These are phyloP conservation scores for Diaporthe sp. DNA, from an alignment of 2,329 filamentous ascomycete genomes.

Conservation along the genomic window DNA sequence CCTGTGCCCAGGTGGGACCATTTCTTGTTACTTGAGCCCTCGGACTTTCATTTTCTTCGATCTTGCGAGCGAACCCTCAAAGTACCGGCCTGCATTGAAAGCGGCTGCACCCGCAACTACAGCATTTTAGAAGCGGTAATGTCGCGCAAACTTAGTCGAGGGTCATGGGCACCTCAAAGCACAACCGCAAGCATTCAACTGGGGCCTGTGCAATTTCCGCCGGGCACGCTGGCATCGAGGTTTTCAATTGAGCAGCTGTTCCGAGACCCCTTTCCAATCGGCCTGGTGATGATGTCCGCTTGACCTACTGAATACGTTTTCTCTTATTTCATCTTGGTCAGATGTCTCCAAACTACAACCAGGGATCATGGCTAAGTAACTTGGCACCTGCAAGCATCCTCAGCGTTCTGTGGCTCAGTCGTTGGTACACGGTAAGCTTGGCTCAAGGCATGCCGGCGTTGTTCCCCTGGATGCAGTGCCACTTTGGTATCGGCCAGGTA, in stretches of 20 bases:
- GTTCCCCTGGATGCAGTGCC: neutral
- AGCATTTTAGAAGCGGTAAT: neutral
- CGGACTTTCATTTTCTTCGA: neutral
- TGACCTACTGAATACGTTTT: neutral
- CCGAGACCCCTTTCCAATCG: neutral
- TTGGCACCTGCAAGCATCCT: neutral
- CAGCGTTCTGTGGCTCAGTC: too few relatives aligned
- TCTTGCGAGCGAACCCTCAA: neutral
- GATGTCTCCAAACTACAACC: neutral
- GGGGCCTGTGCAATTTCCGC: too few relatives aligned
- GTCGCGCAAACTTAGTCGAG: neutral
- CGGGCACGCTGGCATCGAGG: neutral
- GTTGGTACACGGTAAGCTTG: too few relatives aligned
- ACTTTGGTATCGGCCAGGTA: neutral
- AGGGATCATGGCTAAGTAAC: neutral
- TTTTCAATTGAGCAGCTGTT: neutral
- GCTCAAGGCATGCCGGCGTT: neutral
- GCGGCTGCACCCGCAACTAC: neutral
- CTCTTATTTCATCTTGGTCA: neutral
- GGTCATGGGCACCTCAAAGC: neutral
- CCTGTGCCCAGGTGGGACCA: neutral
- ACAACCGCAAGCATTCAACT: neutral
- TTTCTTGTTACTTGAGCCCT: neutral
- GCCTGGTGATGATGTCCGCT: neutral
- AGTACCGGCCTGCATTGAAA: neutral